These are phyloP conservation scores for Sporothrix pallida DNA, from an alignment of 2,329 filamentous ascomycete species.

Conservation along the genomic window DNA sequence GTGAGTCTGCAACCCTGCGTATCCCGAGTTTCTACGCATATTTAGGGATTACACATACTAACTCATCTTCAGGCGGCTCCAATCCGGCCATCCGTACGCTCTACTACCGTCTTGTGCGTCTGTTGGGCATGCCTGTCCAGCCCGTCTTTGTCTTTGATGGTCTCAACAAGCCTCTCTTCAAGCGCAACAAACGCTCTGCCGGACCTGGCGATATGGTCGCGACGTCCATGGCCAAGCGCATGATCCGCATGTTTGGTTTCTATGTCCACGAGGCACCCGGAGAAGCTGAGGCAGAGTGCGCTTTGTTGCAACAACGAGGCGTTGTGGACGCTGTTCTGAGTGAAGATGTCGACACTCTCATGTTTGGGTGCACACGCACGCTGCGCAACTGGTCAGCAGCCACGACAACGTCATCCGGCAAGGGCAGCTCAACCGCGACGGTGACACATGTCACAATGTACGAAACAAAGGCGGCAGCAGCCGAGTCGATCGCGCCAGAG, in stretches of 20 bases:
- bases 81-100: conserved; percentile 91
- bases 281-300: conserved; percentile 96
- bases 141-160: conserved; percentile 63
- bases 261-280: conserved; percentile 85
- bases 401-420: conserved; percentile 62
- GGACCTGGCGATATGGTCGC: conserved; percentile 69
- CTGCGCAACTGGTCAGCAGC: conserved; percentile 79
- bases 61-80: conserved; percentile 65
- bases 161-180: conserved; percentile 67
- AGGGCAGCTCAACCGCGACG: conserved; percentile 81
- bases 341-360: conserved; percentile 95
- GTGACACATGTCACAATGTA: conserved; percentile 90
- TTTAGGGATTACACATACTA: not conserved
- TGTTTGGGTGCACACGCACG: conserved; percentile 87
- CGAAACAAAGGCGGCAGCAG: conserved; percentile 50
- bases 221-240: conserved; percentile 77
- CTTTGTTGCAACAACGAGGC: conserved; percentile 78
- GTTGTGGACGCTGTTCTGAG: conserved; percentile 92
- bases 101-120: conserved; percentile 80
- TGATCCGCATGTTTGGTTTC: conserved; percentile 86
- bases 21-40: too few species aligned
- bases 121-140: conserved; percentile 57
- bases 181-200: conserved; percentile 76
- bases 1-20: conserved; percentile 44
- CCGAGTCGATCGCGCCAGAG: conserved; percentile 15